Base-by-base conservation (phyloP, 2,329 filamentous ascomycete species). In the Epichloe brachyelytri region DNA sequence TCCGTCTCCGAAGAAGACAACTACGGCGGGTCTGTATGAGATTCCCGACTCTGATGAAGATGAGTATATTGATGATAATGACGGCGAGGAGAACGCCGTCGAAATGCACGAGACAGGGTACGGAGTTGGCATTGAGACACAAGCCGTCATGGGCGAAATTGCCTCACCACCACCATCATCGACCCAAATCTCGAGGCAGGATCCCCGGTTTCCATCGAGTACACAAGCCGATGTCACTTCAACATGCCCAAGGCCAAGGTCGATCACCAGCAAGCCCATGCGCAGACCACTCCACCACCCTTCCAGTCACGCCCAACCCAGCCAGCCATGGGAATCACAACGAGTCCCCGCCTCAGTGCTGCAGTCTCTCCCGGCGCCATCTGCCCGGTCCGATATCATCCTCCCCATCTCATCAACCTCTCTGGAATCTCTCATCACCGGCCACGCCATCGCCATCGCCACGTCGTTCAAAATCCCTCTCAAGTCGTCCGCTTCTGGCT, bases 401-500 rank as follows among this genome's bases (percentile, higher is more conserved):
- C 68, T 82, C 49, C 73, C 73, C 14, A 67, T 80, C 3, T 64
- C 72, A 37, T 64, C 70, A 0, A 60, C 72, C 7, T 68, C 73
- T 2, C 69, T 80, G n/a, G 59, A 65, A 6, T 62, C 70, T 12
- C 76, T 85, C 36, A 57, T 74, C 10, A 62, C 68, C 10, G 73
- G 78, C 2, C 66, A 63, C 3, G 75, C 76, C 50, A 69, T 78
- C 50, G 73, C 82, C 58, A 71, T 83, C 49, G 76, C 77, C 53
- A 71, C 80, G 43, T 64, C 67, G 15, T 82, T 77, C 65, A 73
- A 70, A 46, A 72, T 85, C 20, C 79, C 2, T 60, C 67, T 3
- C 68, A 72, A 15, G 76, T 82, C 5, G 68, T 64, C 17, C 78
- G 81, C n/a, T 71, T 83, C 57, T 85, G 82, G 82, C 68, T 85